phyloP scores from a whole-genome alignment of 148 eudicot species.

The Cornus suecica region DNA sequence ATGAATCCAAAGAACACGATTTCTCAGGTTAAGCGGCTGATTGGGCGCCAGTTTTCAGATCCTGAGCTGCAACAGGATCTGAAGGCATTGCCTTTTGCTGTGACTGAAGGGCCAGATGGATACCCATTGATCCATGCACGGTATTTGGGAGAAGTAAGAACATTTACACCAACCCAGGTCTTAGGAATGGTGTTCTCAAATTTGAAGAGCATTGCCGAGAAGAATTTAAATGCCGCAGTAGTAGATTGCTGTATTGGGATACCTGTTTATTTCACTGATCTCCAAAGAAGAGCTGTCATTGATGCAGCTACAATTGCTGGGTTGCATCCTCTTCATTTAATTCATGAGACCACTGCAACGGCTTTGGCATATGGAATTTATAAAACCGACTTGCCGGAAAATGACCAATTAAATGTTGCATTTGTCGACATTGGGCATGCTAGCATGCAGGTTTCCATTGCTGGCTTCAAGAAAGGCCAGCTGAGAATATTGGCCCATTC shows the following conservation, averaged over 20 bases:
- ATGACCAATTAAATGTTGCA: conserved; percentile 77
- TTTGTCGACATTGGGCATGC: conserved; percentile 90
- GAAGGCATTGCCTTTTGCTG: conserved; percentile 62
- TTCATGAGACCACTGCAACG: conserved; percentile 93
- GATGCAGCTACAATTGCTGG: conserved; percentile 91
- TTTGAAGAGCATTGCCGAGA: conserved; percentile 81
- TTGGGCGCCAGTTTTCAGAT: conserved; percentile 75
- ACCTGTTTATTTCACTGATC: conserved; percentile 89
- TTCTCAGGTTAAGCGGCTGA: conserved; percentile 76
- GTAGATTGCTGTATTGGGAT: conserved; percentile 97
- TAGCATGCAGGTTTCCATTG: conserved; percentile 85
- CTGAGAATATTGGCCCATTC: conserved; percentile 85
- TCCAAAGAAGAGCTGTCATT: conserved; percentile 82
- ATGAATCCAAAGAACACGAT: conserved; percentile 94
- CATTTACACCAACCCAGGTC: conserved; percentile 82
- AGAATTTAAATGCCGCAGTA: conserved; percentile 85
- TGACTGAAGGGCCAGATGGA: conserved; percentile 89
- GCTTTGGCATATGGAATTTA: conserved; percentile 94
- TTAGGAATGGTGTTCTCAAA: conserved; percentile 83
- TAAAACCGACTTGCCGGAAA: conserved; percentile 89
- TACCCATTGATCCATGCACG: conserved; percentile 76
- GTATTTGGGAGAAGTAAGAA: conserved; percentile 63
- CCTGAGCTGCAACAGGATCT: conserved; percentile 82
- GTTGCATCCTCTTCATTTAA: conserved; percentile 62
- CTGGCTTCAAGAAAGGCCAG: conserved; percentile 88